These are phyloP conservation scores for Chrysoporthe austroafricana DNA, from an alignment of 2,329 filamentous ascomycete genomes.

Conservation along the genomic window DNA sequence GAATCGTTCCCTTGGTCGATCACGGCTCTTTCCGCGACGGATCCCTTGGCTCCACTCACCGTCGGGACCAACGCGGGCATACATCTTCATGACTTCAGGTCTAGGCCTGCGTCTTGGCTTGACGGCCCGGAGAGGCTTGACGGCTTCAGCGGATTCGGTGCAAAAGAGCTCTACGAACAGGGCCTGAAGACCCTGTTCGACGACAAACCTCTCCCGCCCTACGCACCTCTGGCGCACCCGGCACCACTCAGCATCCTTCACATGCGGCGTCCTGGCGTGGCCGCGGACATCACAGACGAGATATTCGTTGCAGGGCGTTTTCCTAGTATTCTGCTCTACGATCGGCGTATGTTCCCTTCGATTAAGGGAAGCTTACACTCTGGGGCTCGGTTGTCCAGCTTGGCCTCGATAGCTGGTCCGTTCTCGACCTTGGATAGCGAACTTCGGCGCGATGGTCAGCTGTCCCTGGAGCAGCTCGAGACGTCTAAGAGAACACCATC, in stretches of 20 bases:
- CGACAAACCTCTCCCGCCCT: slow-evolving; percentile 56
- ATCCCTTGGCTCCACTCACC: slow-evolving; percentile 72
- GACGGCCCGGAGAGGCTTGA: slow-evolving; percentile 45
- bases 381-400: slow-evolving; percentile 75
- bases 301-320: slow-evolving; percentile 91
- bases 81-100: slow-evolving; percentile 79
- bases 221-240: slow-evolving; percentile 77
- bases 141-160: slow-evolving; percentile 33
- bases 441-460: slow-evolving; percentile 56
- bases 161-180: slow-evolving; percentile 38
- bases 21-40: slow-evolving; percentile 75
- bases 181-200: slow-evolving; percentile 49
- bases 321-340: slow-evolving; percentile 85
- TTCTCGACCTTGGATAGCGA: slow-evolving; percentile 67
- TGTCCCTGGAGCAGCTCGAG: slow-evolving; percentile 58
- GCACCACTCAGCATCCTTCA: slow-evolving; percentile 84
- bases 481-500: slow-evolving; percentile 52
- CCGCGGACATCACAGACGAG: slow-evolving; percentile 67
- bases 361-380: slow-evolving; percentile 81
- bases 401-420: slow-evolving; percentile 71
- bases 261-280: slow-evolving; percentile 60
- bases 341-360: slow-evolving; percentile 81
- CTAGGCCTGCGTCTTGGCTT: slow-evolving; percentile 37
- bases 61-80: slow-evolving; percentile 82
- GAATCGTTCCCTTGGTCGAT: slow-evolving; percentile 81